Evolutionary conservation across 2,329 filamentous ascomycete genomes (phyloP), one percentile per base, ranked within the genome.

Genomic region (Pyrenophora seminiperda): DNA sequence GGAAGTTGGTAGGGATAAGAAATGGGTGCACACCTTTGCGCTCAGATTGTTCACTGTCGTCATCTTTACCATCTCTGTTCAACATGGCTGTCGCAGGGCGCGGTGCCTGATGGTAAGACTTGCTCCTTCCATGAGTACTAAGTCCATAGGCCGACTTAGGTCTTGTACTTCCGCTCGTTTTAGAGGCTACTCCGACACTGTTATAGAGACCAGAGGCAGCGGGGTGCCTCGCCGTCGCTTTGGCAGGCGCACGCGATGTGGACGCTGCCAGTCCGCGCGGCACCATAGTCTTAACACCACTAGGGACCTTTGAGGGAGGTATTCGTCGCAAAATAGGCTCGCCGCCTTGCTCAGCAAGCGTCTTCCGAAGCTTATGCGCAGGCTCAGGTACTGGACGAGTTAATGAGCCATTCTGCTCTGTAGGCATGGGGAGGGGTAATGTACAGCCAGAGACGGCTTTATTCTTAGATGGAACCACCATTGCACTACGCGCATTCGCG

Each of bases 361-460:
- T 80, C 63, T 79, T 80, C 41, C 79, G 75, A 47, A 47, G 47
- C 47, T 80, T 80, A 19, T 75, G 67, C n/a, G 75, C 73, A 9
- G 79, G 75, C 66, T 80, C 78, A 50, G 73, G 68, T 49, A 75
- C 77, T 76, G 62, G 47, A 55, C 50, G 14, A 51, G 57, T 68
- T 42, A 68, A 61, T 33, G 30, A 39, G 47, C 47, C 49, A 53
- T 57, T 38, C 37, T 38, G 29, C 50, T 49, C 37, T 46, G 41
- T 41, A 33, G 30, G 17, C 22, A 32, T 47, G 33, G 32, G 33
- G 32, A 50, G 49, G 66, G 58, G 47, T 27, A 50, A 38, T 56
- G 68, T 74, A 79, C 79, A 70, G 52, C 77, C 77, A 31, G 75
- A 75, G 43, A n/a, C n/a, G 79, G 77, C 67, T 81, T 81, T 82